Base-by-base conservation (phyloP, 192 early-diverging fungal species). In the Mortierella alpina region DNA sequence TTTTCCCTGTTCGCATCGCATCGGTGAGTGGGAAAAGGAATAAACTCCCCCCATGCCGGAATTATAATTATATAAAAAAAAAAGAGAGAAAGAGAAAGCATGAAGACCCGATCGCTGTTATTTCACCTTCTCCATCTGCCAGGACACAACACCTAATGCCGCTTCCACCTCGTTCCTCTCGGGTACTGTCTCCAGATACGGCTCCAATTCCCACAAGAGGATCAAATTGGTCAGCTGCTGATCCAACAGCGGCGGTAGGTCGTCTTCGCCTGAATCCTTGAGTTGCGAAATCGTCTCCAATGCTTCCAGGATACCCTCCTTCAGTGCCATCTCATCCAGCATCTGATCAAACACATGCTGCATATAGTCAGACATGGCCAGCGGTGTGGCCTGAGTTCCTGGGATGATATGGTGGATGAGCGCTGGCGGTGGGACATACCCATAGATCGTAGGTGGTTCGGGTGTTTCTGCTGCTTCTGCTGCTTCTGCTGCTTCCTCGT, bases 141-240 rank as follows among this genome's bases (percentile, higher is more conserved):
- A 79, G 1, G 76, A 79, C 14, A 79, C 42, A 1, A 79, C 59
- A 3, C 76, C 59, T 17, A 79, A 53, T 2, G 20, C 15, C 20
- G 51, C 69, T 20, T 79, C 76, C 5, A 71, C 39, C 22, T 66
- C 50, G 15, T 56, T 66, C 45, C 76, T 31, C 59, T 79, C 76
- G 0, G 76, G 76, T 18, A 57, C 68, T 6, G 76, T 79, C 31
- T 79, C 76, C 5, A 72, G 1, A 48, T 79, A 79, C 1, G 76
- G 76, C 64, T 79, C 76, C 76, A 79, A 58, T 22, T 79, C 76
- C 76, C 76, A 79, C 10, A 79, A 46, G 5, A 79, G 53, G 5
- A 51, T 42, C 68, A 72, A 63, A 46, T 79, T 79, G 2, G 76
- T 79, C 44, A 79, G 44, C 12, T 79, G 76, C 14, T 79, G 76